Conservation (phyloP, 805 yeast species). For the Candida adriatica region DNA sequence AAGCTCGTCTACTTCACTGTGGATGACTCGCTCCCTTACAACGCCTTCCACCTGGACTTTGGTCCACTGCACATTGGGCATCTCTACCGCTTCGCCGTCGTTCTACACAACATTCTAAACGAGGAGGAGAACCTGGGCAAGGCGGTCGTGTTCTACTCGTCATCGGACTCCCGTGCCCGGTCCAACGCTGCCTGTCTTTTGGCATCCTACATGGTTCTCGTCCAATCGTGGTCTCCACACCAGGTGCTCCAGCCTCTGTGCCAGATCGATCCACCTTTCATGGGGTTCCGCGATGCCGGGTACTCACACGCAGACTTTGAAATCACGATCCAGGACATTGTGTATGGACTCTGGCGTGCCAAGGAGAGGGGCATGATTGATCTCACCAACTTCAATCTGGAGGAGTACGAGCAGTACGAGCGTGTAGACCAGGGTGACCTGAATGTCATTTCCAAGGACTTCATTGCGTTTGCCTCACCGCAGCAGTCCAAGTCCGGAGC, state of each 20-base stretch:
- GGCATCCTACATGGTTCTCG: conserved; percentile 90
- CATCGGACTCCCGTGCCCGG: conserved; percentile 72
- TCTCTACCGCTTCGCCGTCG: conserved; percentile 90
- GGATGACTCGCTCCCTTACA: conserved; percentile 87
- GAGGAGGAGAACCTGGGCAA: conserved; percentile 78
- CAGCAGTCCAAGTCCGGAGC: conserved; percentile 48
- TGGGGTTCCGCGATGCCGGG: conserved; percentile 96
- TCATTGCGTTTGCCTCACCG: conserved; percentile 97
- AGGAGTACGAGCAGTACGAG: conserved; percentile 91
- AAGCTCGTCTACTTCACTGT: conserved; percentile 82
- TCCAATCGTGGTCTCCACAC: conserved; percentile 98
- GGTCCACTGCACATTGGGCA: conserved; percentile 95
- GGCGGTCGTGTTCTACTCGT: conserved; percentile 86
- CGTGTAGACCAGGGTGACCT: conserved; percentile 97
- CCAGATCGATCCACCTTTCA: conserved; percentile 88
- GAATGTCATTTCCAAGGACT: conserved; percentile 85
- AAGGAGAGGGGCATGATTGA: conserved; percentile 88
- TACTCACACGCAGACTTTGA: conserved; percentile 93
- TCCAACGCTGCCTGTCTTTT: conserved; percentile 92
- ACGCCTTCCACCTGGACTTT: conserved; percentile 92
- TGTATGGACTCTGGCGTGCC: conserved; percentile 96
- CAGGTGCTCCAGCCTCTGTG: conserved; percentile 92
- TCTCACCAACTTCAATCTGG: conserved; percentile 78
- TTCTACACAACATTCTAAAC: conserved; percentile 83
- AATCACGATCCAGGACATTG: conserved; percentile 88